Conservation (phyloP, 805 yeast species). For the Yarrowia deformans region DNA sequence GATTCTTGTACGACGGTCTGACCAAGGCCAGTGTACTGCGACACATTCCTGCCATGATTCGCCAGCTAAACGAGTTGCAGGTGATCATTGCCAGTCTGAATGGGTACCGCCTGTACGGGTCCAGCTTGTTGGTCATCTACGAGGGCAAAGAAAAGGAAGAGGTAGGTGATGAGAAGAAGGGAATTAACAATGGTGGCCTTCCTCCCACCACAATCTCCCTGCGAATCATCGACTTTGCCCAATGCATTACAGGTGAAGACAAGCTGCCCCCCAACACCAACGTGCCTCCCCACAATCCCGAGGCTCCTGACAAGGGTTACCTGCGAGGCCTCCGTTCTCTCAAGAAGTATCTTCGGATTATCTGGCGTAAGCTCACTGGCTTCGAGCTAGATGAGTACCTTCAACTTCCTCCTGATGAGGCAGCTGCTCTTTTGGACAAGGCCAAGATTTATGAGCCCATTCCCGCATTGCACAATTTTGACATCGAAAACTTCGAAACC, state of each 20-base stretch:
- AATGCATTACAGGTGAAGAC: slow-evolving; percentile 76
- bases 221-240: slow-evolving; percentile 95
- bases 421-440: slow-evolving; percentile 5
- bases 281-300: slow-evolving; percentile 75
- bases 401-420: slow-evolving; percentile 34
- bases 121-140: slow-evolving; percentile 86
- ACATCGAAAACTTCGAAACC: slow-evolving; percentile 38
- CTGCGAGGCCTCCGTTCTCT: slow-evolving; percentile 81
- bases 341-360: slow-evolving; percentile 65
- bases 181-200: slow-evolving; percentile 44
- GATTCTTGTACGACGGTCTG: slow-evolving; percentile 82
- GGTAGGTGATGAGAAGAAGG: slow-evolving; percentile 54
- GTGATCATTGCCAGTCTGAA: slow-evolving; percentile 61
- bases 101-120: slow-evolving; percentile 91
- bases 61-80: slow-evolving; percentile 65
- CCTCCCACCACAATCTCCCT: slow-evolving; percentile 51
- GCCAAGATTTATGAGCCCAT: slow-evolving; percentile 30
- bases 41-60: slow-evolving; percentile 72
- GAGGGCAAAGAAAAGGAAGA: slow-evolving; percentile 60
- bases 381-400: slow-evolving; percentile 40
- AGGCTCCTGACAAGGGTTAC: slow-evolving; percentile 79
- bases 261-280: slow-evolving; percentile 54
- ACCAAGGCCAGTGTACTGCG: slow-evolving; percentile 62
- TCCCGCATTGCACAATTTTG: slow-evolving; percentile 42
- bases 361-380: slow-evolving; percentile 65